Conservation (phyloP, 768 basidiomycete genomes). For the Harrya chromipes region DNA sequence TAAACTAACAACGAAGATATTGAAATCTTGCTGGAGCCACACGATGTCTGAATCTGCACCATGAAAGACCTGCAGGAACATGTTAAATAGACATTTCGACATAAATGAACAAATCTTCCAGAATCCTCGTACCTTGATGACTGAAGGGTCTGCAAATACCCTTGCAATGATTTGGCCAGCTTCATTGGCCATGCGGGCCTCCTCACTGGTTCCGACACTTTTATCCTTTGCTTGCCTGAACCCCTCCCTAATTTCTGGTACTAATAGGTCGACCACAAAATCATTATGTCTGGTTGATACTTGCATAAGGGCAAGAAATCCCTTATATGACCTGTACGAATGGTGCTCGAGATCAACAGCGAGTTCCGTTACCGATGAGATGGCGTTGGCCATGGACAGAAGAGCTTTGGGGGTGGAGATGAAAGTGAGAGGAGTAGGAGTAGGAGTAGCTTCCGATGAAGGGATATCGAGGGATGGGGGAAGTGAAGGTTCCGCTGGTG, state of each 20-base stretch:
- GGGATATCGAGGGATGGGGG: conserved; percentile 62
- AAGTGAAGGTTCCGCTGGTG: conserved; percentile 44
- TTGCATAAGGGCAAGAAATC: conserved; percentile 94
- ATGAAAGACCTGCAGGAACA: conserved; percentile 70
- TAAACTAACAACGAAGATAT: conserved; percentile 89
- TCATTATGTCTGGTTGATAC: conserved; percentile 81
- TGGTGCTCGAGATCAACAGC: conserved; percentile 97
- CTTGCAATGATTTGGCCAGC: conserved; percentile 47
- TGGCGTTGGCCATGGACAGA: conserved; percentile 58
- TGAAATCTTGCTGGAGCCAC: conserved; percentile 97
- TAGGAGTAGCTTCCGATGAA: not conserved
- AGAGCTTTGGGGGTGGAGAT: conserved; percentile 59
- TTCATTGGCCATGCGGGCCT: conserved; percentile 19
- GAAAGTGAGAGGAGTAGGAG: conserved; percentile 55
- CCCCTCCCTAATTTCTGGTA: conserved; percentile 59
- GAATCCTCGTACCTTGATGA: conserved; percentile 67
- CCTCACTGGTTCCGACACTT: conserved; percentile 5
- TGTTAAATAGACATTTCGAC: not conserved
- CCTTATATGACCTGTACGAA: conserved; percentile 76
- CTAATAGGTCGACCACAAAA: conserved; percentile 82
- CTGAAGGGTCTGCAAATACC: conserved; percentile 70
- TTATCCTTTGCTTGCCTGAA: conserved; percentile 60
- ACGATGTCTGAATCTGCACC: conserved; percentile 92
- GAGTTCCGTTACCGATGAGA: conserved; percentile 70
- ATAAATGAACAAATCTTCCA: not conserved